Evolutionary conservation across 140 eudicot species (phyloP).

Genomic region (Ambrosia hybrid): DNA sequence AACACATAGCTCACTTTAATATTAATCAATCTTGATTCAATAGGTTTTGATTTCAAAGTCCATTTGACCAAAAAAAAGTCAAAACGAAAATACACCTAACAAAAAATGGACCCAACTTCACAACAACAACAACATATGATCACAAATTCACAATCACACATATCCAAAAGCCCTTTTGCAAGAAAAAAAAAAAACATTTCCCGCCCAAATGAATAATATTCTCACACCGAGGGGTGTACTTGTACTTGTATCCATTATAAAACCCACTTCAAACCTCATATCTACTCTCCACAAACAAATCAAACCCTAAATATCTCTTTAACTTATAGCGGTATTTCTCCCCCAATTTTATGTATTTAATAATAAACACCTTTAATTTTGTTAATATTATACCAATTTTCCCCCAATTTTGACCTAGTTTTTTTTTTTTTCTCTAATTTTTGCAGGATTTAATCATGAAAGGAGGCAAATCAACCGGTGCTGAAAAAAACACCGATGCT

Average conservation of each 20-base stretch:
- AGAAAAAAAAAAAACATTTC: constrained; percentile 23
- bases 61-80: not conserved
- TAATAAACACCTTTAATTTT: not conserved
- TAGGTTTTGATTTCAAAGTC: too few species aligned
- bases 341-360: not conserved
- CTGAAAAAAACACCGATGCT: constrained; percentile 37
- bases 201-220: constrained; percentile 32
- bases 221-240: not conserved
- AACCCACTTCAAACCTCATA: constrained; percentile 13
- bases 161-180: not conserved
- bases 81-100: not conserved
- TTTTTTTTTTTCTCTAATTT: not conserved
- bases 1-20: too few species aligned
- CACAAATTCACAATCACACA: not conserved
- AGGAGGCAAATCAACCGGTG: constrained; percentile 65
- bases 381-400: not conserved
- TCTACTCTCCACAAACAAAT: not conserved
- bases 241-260: not conserved
- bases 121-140: not conserved
- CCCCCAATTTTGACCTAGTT: not conserved
- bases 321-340: not conserved
- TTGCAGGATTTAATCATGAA: constrained; percentile 49
- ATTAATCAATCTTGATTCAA: too few species aligned
- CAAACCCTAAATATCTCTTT: constrained; percentile 36
- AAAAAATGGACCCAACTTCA: not conserved